Evolutionary conservation across 805 yeast species (phyloP).

Genomic region (Metschnikowia chrysomelidarum): DNA sequence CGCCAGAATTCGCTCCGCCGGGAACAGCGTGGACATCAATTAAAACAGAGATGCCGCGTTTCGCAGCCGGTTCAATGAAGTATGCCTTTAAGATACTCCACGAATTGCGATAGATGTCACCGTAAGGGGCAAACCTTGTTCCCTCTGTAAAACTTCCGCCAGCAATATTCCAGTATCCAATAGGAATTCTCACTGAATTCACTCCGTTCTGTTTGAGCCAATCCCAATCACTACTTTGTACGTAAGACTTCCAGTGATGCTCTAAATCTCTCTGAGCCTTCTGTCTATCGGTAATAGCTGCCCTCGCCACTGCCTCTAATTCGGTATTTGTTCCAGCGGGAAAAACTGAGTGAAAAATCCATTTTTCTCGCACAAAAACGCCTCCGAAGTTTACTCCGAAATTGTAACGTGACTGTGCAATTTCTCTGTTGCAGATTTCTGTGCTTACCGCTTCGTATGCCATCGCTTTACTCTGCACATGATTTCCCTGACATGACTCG

Average conservation of each 20-base stretch:
- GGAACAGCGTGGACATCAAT: slow-evolving; percentile 89
- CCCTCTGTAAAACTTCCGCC: slow-evolving; percentile 56
- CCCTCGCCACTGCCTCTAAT: slow-evolving; percentile 64
- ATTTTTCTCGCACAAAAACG: slow-evolving; percentile 73
- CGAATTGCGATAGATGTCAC: slow-evolving; percentile 60
- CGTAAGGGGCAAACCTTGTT: slow-evolving; percentile 59
- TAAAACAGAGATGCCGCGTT: slow-evolving; percentile 65
- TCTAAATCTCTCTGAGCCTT: slow-evolving; percentile 54
- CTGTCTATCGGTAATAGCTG: slow-evolving; percentile 46
- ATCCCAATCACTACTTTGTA: slow-evolving; percentile 71
- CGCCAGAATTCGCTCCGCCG: slow-evolving; percentile 85
- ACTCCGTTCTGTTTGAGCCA: slow-evolving; percentile 69
- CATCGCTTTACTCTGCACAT: too few relatives aligned
- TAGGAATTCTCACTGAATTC: slow-evolving; percentile 78
- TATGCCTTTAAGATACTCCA: slow-evolving; percentile 62
- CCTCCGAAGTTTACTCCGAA: slow-evolving; percentile 88
- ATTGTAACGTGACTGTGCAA: slow-evolving; percentile 63
- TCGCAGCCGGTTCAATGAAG: slow-evolving; percentile 57
- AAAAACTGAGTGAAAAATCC: slow-evolving; percentile 66
- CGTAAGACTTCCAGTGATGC: slow-evolving; percentile 62
- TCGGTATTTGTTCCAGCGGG: slow-evolving; percentile 61
- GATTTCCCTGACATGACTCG: too few relatives aligned
- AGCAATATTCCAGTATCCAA: slow-evolving; percentile 88
- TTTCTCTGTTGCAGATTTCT: slow-evolving; percentile 40
- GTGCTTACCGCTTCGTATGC: slow-evolving; percentile 31